These are phyloP conservation scores for Abortiporus biennis DNA, from an alignment of 1,284 basidiomycete species.

Conservation along the genomic window DNA sequence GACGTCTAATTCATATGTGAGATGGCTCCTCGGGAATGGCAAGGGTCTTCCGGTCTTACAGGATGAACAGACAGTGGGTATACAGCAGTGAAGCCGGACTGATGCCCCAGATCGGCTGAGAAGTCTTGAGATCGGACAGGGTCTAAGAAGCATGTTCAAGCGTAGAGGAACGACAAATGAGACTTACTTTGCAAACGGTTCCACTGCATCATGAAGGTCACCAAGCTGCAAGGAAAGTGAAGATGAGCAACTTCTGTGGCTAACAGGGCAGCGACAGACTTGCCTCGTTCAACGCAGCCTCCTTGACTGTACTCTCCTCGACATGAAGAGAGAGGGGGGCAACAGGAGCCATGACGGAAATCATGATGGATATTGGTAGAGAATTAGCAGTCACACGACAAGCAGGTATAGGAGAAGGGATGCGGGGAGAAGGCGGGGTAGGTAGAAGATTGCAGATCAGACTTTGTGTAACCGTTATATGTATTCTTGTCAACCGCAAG, in stretches of 20 bases:
- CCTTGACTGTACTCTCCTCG: slow-evolving; percentile 20
- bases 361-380: slow-evolving; percentile 24
- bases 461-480: slow-evolving; percentile 7
- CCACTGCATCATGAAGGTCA: slow-evolving; percentile 45
- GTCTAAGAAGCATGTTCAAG: too few relatives aligned
- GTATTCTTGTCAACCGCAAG: slow-evolving; percentile 9
- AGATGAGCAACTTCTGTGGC: slow-evolving; percentile 11
- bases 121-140: slow-evolving; percentile 26
- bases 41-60: slow-evolving; percentile 3
- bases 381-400: slow-evolving; percentile 8
- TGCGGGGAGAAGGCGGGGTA: slow-evolving; percentile 16
- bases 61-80: slow-evolving; percentile 59
- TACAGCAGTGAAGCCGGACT: slow-evolving; percentile 51
- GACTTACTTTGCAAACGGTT: slow-evolving; percentile 51
- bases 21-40: background rate
- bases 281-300: slow-evolving; percentile 38
- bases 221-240: slow-evolving; percentile 35
- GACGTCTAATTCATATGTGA: slow-evolving; percentile 32
- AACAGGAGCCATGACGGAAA: slow-evolving; percentile 31
- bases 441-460: slow-evolving; percentile 5
- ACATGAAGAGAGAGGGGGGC: slow-evolving; percentile 26
- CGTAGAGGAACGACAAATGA: too few relatives aligned
- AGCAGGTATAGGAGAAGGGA: slow-evolving; percentile 9
- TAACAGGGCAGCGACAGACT: slow-evolving; percentile 9
- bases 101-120: slow-evolving; percentile 35